Evolutionary conservation across 2,329 filamentous ascomycete species (phyloP).

Genomic region (Venturia nashicola): DNA sequence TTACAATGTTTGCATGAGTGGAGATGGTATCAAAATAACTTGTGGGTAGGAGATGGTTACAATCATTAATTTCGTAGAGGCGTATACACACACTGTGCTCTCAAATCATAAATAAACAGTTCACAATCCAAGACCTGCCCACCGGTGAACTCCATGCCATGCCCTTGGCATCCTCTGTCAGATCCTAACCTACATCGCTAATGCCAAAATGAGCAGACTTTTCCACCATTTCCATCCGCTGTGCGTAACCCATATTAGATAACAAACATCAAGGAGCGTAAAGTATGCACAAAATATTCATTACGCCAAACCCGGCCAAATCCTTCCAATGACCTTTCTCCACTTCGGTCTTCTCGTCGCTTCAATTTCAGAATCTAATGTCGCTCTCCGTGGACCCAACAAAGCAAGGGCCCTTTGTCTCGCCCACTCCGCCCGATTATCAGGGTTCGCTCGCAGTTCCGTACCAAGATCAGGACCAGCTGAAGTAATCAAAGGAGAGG

Average conservation of each 20-base stretch:
- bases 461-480: not conserved
- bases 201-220: not conserved
- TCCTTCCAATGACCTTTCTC: slow-evolving; percentile 10
- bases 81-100: too few species aligned
- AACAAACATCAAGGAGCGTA: not conserved
- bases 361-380: not conserved
- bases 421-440: slow-evolving; percentile 6
- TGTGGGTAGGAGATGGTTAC: too few species aligned
- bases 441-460: not conserved
- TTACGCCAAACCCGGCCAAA: slow-evolving; percentile 10
- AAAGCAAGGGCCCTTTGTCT: slow-evolving; percentile 9
- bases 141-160: not conserved
- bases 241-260: not conserved
- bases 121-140: too few species aligned
- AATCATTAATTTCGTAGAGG: too few species aligned
- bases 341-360: slow-evolving; percentile 9
- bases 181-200: not conserved
- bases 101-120: too few species aligned
- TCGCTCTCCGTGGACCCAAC: not conserved
- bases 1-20: too few species aligned
- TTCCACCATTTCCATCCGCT: not conserved
- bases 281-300: not conserved
- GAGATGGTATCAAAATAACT: too few species aligned
- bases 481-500: not conserved
- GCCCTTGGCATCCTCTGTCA: not conserved